phyloP scores from a whole-genome alignment of 164 flowering plant genomes.

The Protea cynaroides region DNA sequence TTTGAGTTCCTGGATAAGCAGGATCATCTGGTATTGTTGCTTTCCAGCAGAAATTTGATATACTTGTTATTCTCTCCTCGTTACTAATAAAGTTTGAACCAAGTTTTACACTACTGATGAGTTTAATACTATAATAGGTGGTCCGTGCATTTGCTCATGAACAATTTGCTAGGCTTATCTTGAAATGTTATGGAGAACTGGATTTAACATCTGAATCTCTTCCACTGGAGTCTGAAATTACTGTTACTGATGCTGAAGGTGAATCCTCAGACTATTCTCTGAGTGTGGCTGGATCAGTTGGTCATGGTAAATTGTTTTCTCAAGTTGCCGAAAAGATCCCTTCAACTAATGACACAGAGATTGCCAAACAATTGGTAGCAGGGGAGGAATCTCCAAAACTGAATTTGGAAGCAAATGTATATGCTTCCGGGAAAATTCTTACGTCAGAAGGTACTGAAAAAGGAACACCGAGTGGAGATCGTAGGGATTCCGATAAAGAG shows the following conservation, averaged over 20 bases:
- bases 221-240: conserved; percentile 51
- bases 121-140: conserved; percentile 41
- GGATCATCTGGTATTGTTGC: conserved; percentile 65
- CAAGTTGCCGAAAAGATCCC: conserved; percentile 18
- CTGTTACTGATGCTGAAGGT: conserved; percentile 51
- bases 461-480: conserved; percentile 13
- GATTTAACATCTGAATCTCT: conserved; percentile 52
- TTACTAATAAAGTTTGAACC: not conserved
- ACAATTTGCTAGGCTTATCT: conserved; percentile 90
- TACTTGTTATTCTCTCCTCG: not conserved
- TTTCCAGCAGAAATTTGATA: not conserved
- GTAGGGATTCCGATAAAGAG: conserved; percentile 14
- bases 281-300: conserved; percentile 32
- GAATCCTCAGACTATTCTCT: conserved; percentile 39
- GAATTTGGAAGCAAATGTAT: conserved; percentile 21
- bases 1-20: conserved; percentile 79
- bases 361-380: conserved; percentile 19
- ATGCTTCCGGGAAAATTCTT: conserved; percentile 20
- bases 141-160: conserved; percentile 95
- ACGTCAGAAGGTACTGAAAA: conserved; percentile 15
- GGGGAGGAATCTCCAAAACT: conserved; percentile 23
- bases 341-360: conserved; percentile 13
- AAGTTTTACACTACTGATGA: not conserved
- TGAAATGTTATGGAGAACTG: conserved; percentile 56
- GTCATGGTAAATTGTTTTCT: conserved; percentile 23